Percentiles rank a stretch among this genome's conserved stretches.
These are phyloP conservation scores for Yueomyces sp. DNA, from an alignment of 805 yeast genomes.

Conservation along the genomic window DNA sequence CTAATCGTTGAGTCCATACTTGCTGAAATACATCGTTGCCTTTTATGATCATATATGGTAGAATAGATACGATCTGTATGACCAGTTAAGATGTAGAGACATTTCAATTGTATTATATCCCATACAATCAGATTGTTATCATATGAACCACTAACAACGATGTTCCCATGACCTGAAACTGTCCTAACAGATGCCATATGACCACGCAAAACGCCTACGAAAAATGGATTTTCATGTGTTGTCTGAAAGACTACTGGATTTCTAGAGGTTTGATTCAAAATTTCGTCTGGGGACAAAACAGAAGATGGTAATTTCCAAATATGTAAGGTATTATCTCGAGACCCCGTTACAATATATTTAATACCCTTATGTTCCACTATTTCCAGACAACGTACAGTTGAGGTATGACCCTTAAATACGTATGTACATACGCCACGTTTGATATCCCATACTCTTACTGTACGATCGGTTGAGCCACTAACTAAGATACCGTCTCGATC, in stretches of 20 bases:
- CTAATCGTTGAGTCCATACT: conserved; percentile 80
- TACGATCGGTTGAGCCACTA: conserved; percentile 88
- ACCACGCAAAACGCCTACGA: conserved; percentile 57
- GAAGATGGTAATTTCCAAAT: conserved; percentile 65
- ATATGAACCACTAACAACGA: conserved; percentile 79
- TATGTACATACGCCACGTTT: conserved; percentile 79
- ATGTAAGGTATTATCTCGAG: conserved; percentile 67
- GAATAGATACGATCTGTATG: conserved; percentile 83
- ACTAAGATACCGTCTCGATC: conserved; percentile 60
- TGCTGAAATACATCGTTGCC: conserved; percentile 78
- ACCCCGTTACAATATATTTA: conserved; percentile 72
- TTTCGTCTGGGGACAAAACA: conserved; percentile 4
- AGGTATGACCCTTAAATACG: conserved; percentile 80
- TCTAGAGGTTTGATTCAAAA: not conserved
- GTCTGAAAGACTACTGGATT: conserved; percentile 21
- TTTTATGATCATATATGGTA: conserved; percentile 65
- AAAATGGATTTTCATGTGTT: conserved; percentile 38
- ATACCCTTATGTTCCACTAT: conserved; percentile 53
- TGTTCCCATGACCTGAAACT: conserved; percentile 73
- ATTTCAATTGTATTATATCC: conserved; percentile 67
- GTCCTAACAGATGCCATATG: conserved; percentile 77
- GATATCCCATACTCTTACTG: conserved; percentile 89
- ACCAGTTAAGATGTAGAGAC: conserved; percentile 63
- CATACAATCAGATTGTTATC: conserved; percentile 86
- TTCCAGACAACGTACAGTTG: conserved; percentile 86